Percentiles rank a stretch among this genome's conserved stretches.
Evolutionary conservation across 2,329 filamentous ascomycete species (phyloP).

Genomic region (Trichoderma sp.): DNA sequence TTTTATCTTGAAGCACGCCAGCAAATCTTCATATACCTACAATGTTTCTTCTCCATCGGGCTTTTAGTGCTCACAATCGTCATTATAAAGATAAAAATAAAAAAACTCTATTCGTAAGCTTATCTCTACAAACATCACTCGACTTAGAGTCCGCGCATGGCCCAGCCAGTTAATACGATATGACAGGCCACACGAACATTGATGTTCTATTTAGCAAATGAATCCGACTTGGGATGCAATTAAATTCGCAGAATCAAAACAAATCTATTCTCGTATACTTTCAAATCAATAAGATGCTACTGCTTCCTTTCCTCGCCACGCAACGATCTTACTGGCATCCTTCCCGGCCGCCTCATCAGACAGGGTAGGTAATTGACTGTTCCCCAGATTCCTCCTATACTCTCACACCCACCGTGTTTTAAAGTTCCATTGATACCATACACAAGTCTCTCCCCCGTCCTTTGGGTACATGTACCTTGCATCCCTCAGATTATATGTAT

Average conservation of each 20-base stretch:
- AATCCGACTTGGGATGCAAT: not conserved
- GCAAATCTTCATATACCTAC: not conserved
- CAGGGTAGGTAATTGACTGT: not conserved
- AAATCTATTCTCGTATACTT: not conserved
- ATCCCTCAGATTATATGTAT: too few relatives aligned
- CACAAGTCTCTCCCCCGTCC: too few relatives aligned
- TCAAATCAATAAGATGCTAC: not conserved
- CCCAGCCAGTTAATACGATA: not conserved
- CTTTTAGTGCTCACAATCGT: not conserved
- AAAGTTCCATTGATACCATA: not conserved
- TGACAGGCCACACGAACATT: not conserved
- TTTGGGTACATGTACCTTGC: too few relatives aligned
- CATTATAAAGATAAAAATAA: too few relatives aligned
- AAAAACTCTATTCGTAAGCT: not conserved
- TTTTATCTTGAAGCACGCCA: not conserved
- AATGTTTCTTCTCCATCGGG: not conserved
- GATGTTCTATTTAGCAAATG: not conserved
- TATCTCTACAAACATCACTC: not conserved
- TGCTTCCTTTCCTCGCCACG: not conserved
- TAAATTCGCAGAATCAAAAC: not conserved
- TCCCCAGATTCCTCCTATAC: not conserved
- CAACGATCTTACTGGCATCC: not conserved
- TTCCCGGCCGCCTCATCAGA: not conserved
- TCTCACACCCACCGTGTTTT: not conserved
- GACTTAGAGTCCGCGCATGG: not conserved